phyloP scores from a whole-genome alignment of 345 rosid genomes.

The Bruguiera sexangula region DNA sequence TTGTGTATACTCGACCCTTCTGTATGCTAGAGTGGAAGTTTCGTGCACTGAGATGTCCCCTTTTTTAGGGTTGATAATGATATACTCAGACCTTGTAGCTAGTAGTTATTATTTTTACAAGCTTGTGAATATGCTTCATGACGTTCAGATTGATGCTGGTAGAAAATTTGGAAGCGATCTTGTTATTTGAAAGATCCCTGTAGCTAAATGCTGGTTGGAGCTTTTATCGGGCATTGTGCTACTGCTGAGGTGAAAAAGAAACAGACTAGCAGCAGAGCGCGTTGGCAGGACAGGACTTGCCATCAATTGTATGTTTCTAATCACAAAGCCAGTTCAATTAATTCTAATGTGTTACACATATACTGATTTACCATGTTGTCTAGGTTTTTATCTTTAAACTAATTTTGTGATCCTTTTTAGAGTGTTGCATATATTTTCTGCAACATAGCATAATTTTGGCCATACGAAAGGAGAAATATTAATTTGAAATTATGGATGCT shows the following conservation, averaged over 20 bases:
- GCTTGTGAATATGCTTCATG: constrained; percentile 11
- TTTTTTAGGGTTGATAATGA: no score
- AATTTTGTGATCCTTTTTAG: no score
- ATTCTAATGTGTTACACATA: background rate
- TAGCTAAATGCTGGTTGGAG: constrained; percentile 16
- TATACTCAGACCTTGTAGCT: background rate
- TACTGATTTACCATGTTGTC: no score
- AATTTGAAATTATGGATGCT: background rate
- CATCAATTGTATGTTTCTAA: constrained; percentile 31
- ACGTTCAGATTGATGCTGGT: constrained; percentile 17
- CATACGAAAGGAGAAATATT: background rate
- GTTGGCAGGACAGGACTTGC: constrained; percentile 14
- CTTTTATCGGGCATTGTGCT: constrained; percentile 5
- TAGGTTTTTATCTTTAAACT: no score
- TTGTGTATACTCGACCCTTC: no score
- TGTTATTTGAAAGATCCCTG: constrained; percentile 1
- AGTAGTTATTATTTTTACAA: background rate
- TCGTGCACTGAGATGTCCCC: no score
- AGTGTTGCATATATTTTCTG: no score
- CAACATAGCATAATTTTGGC: background rate
- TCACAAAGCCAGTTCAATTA: constrained; percentile 13
- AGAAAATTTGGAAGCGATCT: constrained; percentile 13
- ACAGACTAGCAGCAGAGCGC: constrained; percentile 14
- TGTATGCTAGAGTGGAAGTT: no score
- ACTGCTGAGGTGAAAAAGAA: constrained; percentile 9